phyloP scores from a whole-genome alignment of 768 basidiomycete genomes.

The Hygrophoropsis aurantiaca region DNA sequence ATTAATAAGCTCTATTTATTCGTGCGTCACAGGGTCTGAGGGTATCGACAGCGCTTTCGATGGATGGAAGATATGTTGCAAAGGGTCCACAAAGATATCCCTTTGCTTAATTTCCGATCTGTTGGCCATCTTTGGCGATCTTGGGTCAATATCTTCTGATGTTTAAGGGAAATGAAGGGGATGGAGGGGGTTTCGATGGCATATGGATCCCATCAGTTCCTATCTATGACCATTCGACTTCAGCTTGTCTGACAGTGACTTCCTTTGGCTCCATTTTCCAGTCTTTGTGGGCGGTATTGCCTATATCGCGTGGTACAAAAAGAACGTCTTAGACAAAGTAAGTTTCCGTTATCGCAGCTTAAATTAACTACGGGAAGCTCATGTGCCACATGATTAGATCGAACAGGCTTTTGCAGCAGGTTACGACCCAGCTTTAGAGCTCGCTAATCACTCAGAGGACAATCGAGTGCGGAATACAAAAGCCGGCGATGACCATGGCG shows the following conservation, averaged over 20 bases:
- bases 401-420: conserved; percentile 76
- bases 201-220: no score
- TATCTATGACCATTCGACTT: no score
- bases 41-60: no score
- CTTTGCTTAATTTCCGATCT: no score
- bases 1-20: background rate
- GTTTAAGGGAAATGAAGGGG: no score
- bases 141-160: no score
- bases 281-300: conserved; percentile 71
- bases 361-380: conserved; percentile 7
- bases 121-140: no score
- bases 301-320: conserved; percentile 81
- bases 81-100: no score
- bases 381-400: conserved; percentile 46
- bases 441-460: conserved; percentile 51
- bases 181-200: no score
- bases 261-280: conserved; percentile 19
- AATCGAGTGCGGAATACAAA: conserved; percentile 18
- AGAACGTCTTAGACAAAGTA: conserved; percentile 70
- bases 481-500: conserved; percentile 28
- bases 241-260: no score
- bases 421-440: conserved; percentile 80
- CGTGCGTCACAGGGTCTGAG: background rate
- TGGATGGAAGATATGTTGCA: no score
- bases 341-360: conserved; percentile 13